phyloP scores from a whole-genome alignment of 345 rosid genomes.

The Eucalyptus erythrocorys region DNA sequence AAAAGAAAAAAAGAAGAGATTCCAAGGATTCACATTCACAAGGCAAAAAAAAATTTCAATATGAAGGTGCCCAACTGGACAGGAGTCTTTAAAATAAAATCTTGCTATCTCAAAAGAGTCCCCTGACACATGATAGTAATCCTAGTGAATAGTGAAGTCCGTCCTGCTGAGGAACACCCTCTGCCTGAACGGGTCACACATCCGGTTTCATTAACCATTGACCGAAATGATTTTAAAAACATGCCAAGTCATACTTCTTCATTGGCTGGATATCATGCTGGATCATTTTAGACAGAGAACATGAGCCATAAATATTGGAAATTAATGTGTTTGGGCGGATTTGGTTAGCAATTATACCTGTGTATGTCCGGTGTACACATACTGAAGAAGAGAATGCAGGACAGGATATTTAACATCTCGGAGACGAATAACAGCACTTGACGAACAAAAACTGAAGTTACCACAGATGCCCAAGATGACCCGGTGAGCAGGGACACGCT shows the following conservation, averaged over 20 bases:
- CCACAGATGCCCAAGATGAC: conserved; percentile 81
- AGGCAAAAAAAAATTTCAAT: background rate
- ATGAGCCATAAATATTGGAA: background rate
- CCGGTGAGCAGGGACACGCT: conserved; percentile 75
- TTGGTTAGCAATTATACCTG: conserved; percentile 33
- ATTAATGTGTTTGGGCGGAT: background rate
- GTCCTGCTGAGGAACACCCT: background rate
- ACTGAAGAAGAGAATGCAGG: conserved; percentile 75
- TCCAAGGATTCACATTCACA: background rate
- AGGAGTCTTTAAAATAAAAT: background rate
- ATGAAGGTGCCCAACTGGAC: background rate
- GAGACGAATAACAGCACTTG: conserved; percentile 31
- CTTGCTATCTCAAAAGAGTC: background rate
- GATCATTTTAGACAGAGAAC: background rate
- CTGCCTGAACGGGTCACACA: background rate
- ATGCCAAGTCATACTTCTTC: background rate
- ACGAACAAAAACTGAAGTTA: conserved; percentile 38
- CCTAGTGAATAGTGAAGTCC: background rate
- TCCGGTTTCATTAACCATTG: background rate
- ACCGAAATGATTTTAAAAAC: background rate
- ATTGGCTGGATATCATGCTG: background rate
- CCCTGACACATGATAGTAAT: background rate
- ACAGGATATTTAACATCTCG: conserved; percentile 36
- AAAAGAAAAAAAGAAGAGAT: background rate
- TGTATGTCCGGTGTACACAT: conserved; percentile 60